Evolutionary conservation across 768 basidiomycete species (phyloP).

Genomic region (Saitozyma podzolica): DNA sequence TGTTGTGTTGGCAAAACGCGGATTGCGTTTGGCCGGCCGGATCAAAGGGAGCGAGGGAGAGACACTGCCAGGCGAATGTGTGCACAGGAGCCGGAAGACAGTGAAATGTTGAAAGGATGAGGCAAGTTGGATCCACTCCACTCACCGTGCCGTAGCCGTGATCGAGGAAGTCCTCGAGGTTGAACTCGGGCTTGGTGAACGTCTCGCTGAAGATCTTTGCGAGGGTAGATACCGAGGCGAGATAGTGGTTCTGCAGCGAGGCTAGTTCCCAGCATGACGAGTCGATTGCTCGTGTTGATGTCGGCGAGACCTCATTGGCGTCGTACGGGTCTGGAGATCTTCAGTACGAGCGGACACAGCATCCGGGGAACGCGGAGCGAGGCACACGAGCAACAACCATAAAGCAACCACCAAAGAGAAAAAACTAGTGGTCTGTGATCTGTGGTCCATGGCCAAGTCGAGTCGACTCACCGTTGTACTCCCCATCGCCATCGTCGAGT

Average conservation of each 20-base stretch:
- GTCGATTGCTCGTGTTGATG: conserved; percentile 73
- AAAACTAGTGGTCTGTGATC: no score
- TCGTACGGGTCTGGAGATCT: conserved; percentile 65
- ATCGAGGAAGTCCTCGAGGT: conserved; percentile 94
- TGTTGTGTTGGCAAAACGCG: no score
- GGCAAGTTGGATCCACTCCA: conserved; percentile 12
- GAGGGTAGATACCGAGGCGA: conserved; percentile 80
- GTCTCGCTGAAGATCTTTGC: conserved; percentile 82
- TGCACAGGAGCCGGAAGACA: no score
- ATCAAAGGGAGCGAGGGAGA: no score
- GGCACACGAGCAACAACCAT: no score
- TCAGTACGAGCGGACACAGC: neutral
- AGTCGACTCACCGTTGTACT: conserved; percentile 15
- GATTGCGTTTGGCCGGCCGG: no score
- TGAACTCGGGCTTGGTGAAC: conserved; percentile 86
- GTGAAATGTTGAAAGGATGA: neutral
- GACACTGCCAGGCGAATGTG: no score
- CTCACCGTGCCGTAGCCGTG: conserved; percentile 59
- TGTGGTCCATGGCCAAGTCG: neutral
- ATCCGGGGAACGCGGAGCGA: no score
- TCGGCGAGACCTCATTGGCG: conserved; percentile 67
- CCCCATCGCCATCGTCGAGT: conserved; percentile 37
- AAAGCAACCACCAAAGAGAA: no score
- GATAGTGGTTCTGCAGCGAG: conserved; percentile 77
- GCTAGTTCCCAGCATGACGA: conserved; percentile 92